Base-by-base conservation (phyloP, 768 basidiomycete genomes). In the Exidia glandulosa region DNA sequence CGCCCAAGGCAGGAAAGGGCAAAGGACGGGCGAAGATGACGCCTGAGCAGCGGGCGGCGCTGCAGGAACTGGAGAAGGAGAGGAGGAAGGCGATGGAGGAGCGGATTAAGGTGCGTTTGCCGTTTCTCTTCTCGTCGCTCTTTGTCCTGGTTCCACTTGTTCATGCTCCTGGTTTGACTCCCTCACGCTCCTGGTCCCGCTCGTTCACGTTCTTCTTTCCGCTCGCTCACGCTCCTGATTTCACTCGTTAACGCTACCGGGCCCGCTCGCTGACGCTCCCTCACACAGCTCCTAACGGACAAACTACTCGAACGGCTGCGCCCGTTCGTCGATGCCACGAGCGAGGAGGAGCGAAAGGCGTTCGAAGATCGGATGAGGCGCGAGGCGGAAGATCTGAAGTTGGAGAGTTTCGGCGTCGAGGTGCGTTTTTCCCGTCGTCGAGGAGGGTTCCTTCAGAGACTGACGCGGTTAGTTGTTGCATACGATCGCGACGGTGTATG, bases 351-450 rank as follows among this genome's bases (percentile, higher is more conserved):
- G 77, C 92, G 90, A 12, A 72, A 72, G 56, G 77, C 79, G 16
- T 99, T 93, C 67, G 86, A 90, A 71, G 77, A 79, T 57, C 84
- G 79, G 71, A 89, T 95, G 70, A 79, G 73, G 67, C 75, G 81
- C 31, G 96, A 99, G 71, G 91, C 90, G 1, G 93, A 95, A 59
- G 96, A 99, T 74, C 70, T 99, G 66, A 97, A 97, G 76, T 73
- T 97, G 58, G 95, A 99, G 77, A 94, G 90, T 65, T 99, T 99
- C 72, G 96, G 96, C 55, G 86, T 98, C 27, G 95, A 97, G 83
- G 87, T 90, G 25, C 47, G 19, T 55, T 5, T 52, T 12, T 59
- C 29, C 32, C 14, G 10, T 27, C 58, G 57, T 36, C 27, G 19
- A 7, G 47, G 9, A 27, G 25, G 30, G 27, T n/a, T 55, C 16